Evolutionary conservation across 352 stramenopile genomes (phyloP).

Genomic region (Thalassiosira hispida): DNA sequence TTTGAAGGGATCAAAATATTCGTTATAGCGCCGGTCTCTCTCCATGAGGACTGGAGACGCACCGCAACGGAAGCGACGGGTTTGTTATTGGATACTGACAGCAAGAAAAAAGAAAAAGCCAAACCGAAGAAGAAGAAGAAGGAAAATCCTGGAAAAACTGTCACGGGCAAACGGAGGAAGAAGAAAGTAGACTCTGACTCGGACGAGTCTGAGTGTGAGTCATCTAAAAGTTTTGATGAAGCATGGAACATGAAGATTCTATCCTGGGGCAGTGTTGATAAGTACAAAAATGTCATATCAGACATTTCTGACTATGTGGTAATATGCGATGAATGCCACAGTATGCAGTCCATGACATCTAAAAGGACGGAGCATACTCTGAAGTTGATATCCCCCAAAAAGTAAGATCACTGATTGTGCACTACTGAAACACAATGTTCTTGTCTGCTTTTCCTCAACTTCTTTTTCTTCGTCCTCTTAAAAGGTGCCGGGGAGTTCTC

Average conservation of each 20-base stretch:
- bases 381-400: conserved; percentile 51
- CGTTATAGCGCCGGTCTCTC: conserved; percentile 67
- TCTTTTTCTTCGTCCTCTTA: background rate
- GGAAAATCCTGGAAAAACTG: conserved; percentile 16
- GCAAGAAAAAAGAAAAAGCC: conserved; percentile 34
- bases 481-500: conserved; percentile 66
- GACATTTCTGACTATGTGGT: conserved; percentile 63
- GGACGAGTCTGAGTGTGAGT: background rate
- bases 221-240: conserved; percentile 15
- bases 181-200: conserved; percentile 20
- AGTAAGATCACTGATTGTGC: conserved; percentile 19
- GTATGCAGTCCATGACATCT: conserved; percentile 70
- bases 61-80: conserved; percentile 63
- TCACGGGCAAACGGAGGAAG: conserved; percentile 35
- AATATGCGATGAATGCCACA: conserved; percentile 79
- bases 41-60: conserved; percentile 74
- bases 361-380: conserved; percentile 65
- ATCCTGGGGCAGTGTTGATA: conserved; percentile 67
- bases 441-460: background rate
- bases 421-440: background rate
- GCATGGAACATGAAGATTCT: conserved; percentile 63
- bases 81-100: conserved; percentile 44
- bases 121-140: conserved; percentile 51
- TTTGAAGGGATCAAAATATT: conserved; percentile 69
- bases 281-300: conserved; percentile 35